A percentile compares a stretch with the other conserved stretches of the same genome.
These are phyloP conservation scores for Mycena crocata DNA, from an alignment of 768 basidiomycete genomes.

Conservation along the genomic window DNA sequence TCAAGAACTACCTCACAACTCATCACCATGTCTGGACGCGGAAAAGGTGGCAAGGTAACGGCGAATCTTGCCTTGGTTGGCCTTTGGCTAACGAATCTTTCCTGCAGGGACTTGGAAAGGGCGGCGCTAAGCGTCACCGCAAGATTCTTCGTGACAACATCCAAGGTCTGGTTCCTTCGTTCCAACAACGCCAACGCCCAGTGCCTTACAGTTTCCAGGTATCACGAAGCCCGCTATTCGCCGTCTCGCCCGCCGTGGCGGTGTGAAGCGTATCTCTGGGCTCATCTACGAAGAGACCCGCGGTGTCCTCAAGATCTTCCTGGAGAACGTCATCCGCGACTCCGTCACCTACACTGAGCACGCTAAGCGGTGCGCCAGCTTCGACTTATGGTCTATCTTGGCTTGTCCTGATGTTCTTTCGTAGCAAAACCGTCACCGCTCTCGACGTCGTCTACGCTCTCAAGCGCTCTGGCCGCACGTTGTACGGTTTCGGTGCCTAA, in stretches of 20 bases:
- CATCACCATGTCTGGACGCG: conserved; percentile 33
- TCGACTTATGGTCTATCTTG: not conserved
- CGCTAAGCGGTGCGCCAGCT: conserved; percentile 73
- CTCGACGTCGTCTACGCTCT: conserved; percentile 86
- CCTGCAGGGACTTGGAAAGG: conserved; percentile 78
- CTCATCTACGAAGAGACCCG: conserved; percentile 88
- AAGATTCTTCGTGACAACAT: conserved; percentile 88
- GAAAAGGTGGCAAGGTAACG: conserved; percentile 32
- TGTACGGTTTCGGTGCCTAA: conserved; percentile 87
- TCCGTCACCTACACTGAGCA: conserved; percentile 97
- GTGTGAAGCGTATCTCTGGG: conserved; percentile 83
- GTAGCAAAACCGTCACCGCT: conserved; percentile 85
- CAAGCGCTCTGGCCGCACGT: conserved; percentile 80
- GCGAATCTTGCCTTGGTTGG: too few species aligned
- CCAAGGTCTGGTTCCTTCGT: conserved; percentile 62
- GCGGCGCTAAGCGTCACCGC: conserved; percentile 83
- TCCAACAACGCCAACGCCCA: conserved; percentile 10
- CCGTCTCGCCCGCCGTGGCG: conserved; percentile 87
- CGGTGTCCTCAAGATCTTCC: conserved; percentile 81
- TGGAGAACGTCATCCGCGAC: conserved; percentile 84
- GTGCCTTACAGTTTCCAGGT: conserved; percentile 35
- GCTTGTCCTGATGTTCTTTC: conserved; percentile 13
- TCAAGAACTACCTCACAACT: conserved; percentile 5
- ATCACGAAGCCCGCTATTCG: conserved; percentile 52
- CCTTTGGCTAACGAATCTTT: not conserved